Evolutionary conservation across 1,284 basidiomycete species (phyloP), one percentile per base, ranked within the genome.

Genomic region (Hemileia vastatrix): DNA sequence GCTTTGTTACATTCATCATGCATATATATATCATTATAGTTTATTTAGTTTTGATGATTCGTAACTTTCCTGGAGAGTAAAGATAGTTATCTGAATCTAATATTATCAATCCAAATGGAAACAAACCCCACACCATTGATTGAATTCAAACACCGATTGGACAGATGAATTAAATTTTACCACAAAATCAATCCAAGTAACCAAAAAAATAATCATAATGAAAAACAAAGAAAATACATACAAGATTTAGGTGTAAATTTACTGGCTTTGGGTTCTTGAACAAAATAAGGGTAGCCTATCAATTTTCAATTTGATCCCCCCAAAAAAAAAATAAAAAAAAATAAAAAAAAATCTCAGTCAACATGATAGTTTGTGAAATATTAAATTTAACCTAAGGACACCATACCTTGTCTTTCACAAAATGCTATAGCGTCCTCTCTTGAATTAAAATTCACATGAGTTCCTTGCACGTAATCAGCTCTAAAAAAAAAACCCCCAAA

Each of bases 401-500:
- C 11, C 79, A 57, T 69, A 85, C 88, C 88, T 81, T 92, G 89
- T 79, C 90, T 90, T 80, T 90, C 88, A 44, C 88, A 87, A 71
- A 98, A 98, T 74, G 90, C 87, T 66, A 95, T 82, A 23, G 95
- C 94, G 72, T 92, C 91, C 75, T 93, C 90, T 78, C 88, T 90
- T 56, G 84, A 85, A 68, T 83, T 82, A 83, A 98, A 98, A 48
- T 86, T 83, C 72, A 97, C 71, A 15, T 86, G 84, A 1, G 89
- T 89, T 31, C 88, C 92, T 77, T 98, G 94, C 86, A 97, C 88
- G 79, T 96, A 97, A 78, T 98, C 94, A 65, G 90, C 94, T 61
- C 90, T 92, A 70, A 47, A 15, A 21, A 11, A 18, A 8, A 33
- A 27, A 18, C 13, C 5, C 13, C 27, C 19, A 13, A 6, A 4